Evolutionary conservation across 2,329 filamentous ascomycete genomes (phyloP), one percentile per base, ranked within the genome.

Genomic region (Fonsecaea pugnacius): DNA sequence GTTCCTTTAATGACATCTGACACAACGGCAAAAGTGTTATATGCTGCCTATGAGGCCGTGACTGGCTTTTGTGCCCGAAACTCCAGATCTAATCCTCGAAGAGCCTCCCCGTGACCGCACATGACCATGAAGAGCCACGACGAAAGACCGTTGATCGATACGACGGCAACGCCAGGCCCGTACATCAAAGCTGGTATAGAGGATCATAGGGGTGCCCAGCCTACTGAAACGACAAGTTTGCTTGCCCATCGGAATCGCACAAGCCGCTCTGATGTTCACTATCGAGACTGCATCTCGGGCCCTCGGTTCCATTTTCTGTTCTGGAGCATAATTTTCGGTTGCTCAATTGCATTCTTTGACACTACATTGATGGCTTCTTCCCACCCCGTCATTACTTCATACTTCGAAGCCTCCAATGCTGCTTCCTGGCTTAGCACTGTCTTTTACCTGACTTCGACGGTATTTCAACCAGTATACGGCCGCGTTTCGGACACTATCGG

Each of bases 391-490:
- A 92, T 94, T 66, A 92, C 90, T 0, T 92, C 89, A 0, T 87
- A 93, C 75, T 94, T 94, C 75, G 80, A 87, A 66, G 85, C 89
- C 55, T 90, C 90, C 35, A 92, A 94, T 75, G 87, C 87, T 53
- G 91, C 91, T 2, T 92, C 90, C 1, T 95, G 91, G 91, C 81
- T 94, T 4, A 92, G 90, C 1, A 94, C 91, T 0, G 86, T 89
- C 0, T 94, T 92, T 69, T 77, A 94, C 38, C 81, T 95, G 40
- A 92, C 91, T 0, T 90, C 87, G 3, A 92, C 90, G 1, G 86
- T 88, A 27, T 89, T 91, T 63, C 89, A 92, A 75, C 90, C 91
- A 0, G 78, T 94, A 1, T 85, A 91, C 68, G 91, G 90, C 2
- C 84, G 91, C 1, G 74, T 92, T 1, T 92, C 89, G 1, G 91